A percentile compares a stretch with the other conserved stretches of the same genome.
phyloP scores from a whole-genome alignment of 2,329 filamentous ascomycete species.

The Diaporthe humulicola region DNA sequence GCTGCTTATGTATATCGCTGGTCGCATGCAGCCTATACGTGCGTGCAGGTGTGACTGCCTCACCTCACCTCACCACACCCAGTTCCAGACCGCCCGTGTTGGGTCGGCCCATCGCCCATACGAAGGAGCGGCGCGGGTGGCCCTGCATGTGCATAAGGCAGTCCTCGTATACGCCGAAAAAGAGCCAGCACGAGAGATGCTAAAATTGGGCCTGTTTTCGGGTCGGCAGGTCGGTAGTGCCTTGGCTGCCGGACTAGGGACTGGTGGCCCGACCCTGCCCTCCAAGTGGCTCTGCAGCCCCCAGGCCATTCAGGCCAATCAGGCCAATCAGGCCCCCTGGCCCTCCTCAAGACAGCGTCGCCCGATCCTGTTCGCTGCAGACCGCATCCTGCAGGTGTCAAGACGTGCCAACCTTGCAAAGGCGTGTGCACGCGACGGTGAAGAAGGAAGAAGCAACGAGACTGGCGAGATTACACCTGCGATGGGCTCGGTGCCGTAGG shows the following conservation, averaged over 20 bases:
- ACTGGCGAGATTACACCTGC: not conserved
- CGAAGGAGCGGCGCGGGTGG: constrained; percentile 19
- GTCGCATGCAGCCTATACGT: constrained; percentile 2
- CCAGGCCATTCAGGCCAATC: constrained; percentile 23
- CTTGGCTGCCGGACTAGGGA: constrained; percentile 9
- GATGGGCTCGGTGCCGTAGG: not conserved
- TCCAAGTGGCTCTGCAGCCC: constrained; percentile 7
- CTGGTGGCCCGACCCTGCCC: not conserved
- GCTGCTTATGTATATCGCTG: constrained; percentile 23
- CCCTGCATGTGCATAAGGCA: constrained; percentile 28
- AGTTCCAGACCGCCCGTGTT: not conserved
- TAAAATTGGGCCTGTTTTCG: constrained; percentile 25
- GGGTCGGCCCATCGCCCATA: not conserved
- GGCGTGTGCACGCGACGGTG: not conserved
- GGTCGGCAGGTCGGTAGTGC: constrained; percentile 22
- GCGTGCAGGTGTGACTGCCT: not conserved
- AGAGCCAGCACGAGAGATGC: not conserved
- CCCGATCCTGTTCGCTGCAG: constrained; percentile 23
- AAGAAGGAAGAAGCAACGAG: not conserved
- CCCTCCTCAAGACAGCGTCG: not conserved
- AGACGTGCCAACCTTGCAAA: not conserved
- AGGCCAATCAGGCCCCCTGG: constrained; percentile 15
- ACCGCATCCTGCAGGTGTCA: constrained; percentile 33
- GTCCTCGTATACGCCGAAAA: constrained; percentile 31
- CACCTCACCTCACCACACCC: not conserved